These are phyloP conservation scores for Porcisia hertigi DNA, from an alignment of 208 protist species.

Conservation along the genomic window DNA sequence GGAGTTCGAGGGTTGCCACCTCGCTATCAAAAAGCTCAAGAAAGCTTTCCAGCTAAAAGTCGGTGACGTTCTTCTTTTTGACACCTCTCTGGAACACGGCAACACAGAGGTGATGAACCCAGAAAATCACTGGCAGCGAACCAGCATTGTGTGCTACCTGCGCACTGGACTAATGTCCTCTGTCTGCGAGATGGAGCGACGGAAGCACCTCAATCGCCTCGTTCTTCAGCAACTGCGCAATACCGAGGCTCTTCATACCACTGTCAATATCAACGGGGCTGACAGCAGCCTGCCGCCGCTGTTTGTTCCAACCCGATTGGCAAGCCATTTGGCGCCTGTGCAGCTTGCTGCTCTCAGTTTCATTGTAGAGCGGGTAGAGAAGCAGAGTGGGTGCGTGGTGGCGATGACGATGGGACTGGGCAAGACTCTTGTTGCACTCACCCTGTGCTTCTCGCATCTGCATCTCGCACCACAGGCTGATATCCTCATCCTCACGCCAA, in stretches of 20 bases:
- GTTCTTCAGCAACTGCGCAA: conserved; percentile 37
- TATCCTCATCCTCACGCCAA: conserved; percentile 83
- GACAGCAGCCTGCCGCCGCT: conserved; percentile 54
- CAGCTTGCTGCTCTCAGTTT: conserved; percentile 84
- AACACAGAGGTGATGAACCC: conserved; percentile 82
- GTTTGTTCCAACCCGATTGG: conserved; percentile 57
- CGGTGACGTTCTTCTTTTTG: conserved; percentile 90
- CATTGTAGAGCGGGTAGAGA: conserved; percentile 48
- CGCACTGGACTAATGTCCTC: conserved; percentile 80
- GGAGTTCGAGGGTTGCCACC: conserved; percentile 85
- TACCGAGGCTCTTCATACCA: conserved; percentile 22
- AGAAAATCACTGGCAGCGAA: conserved; percentile 53
- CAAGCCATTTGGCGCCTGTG: conserved; percentile 50
- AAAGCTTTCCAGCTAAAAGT: conserved; percentile 74
- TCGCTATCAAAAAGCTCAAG: conserved; percentile 75
- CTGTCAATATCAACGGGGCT: conserved; percentile 75
- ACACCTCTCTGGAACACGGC: conserved; percentile 87
- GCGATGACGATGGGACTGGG: conserved; percentile 92
- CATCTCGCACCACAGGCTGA: conserved; percentile 40
- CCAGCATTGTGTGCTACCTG: conserved; percentile 88
- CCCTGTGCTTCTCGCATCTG: conserved; percentile 73
- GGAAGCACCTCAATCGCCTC: conserved; percentile 52
- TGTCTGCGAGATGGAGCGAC: conserved; percentile 75
- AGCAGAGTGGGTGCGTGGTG: conserved; percentile 77
- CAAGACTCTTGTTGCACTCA: conserved; percentile 86